Base-by-base conservation (phyloP, 1,139 yeast species). In the Geotrichum histeridarum region DNA sequence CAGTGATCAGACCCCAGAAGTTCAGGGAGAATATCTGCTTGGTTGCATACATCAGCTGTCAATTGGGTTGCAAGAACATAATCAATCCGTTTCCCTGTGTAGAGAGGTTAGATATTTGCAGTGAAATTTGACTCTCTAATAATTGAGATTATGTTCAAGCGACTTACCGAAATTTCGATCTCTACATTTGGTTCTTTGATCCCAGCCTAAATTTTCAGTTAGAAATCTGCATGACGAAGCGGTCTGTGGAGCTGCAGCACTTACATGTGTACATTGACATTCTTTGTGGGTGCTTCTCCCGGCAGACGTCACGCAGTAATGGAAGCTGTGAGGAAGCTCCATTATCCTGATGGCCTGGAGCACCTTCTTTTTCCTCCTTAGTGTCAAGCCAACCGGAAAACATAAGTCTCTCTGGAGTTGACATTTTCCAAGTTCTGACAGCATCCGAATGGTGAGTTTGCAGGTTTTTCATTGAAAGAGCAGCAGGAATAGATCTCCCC, bases 1-100 rank as follows among this genome's bases (percentile, higher is more conserved):
- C 98, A 93, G 69, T 93, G 99, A 67, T 93, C 99, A 0, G 96
- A 89, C 0, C 98, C 99, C 67, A 79, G 73, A 0, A 91, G 64
- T 38, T 74, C 76, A 0, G 91, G 84, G 78, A 86, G 77, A 17
- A 86, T 86, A 63, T 84, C 81, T 0, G 93, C 84, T 17, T 69
- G 64, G 0, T 66, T 60, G 8, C 82, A 72, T 6, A 71, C 33
- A 27, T n/a, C 14, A n/a, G 56, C 62, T 48, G 84, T 59, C 0
- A 58, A 61, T 11, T 71, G 61, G 1, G 84, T 73, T 0, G 78
- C 69, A 2, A 89, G 68, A 8, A 93, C 82, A 60, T 85, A 77
- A 67, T 93, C 99, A 36, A 93, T 85, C 51, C 99, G 75, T 1
- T 96, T 85, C 0, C 99, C 98, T 38, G 18, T 46, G 17, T 15